Conservation (phyloP, 2,329 filamentous ascomycete genomes). For the Endothia cerciana region DNA sequence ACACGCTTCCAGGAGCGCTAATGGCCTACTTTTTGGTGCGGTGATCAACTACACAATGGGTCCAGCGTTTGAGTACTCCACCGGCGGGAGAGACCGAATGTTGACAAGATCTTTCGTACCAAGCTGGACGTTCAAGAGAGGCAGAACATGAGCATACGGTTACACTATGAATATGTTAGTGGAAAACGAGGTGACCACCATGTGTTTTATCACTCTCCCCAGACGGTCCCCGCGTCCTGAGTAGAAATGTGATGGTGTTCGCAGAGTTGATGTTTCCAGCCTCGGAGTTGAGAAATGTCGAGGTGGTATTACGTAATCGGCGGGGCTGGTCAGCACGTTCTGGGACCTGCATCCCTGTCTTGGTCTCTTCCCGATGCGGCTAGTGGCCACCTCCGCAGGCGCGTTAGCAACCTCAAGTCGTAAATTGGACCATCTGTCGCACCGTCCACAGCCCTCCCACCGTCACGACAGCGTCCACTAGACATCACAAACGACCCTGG, state of each 20-base stretch:
- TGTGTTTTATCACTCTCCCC: too few relatives aligned
- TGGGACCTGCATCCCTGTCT: slow-evolving; percentile 32
- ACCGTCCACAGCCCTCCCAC: slow-evolving; percentile 21
- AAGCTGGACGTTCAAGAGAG: background rate
- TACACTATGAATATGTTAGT: too few relatives aligned
- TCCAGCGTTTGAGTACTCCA: background rate
- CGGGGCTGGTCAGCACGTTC: background rate
- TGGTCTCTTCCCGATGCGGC: slow-evolving; percentile 17
- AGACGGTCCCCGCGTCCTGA: too few relatives aligned
- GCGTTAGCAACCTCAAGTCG: slow-evolving; percentile 27
- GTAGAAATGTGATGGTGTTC: too few relatives aligned
- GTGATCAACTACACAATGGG: background rate
- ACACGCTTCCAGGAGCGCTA: background rate
- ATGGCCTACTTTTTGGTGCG: background rate
- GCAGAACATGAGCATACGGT: too few relatives aligned
- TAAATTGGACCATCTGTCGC: slow-evolving; percentile 28
- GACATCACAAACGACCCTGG: slow-evolving; percentile 16
- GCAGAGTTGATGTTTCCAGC: background rate
- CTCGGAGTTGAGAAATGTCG: background rate
- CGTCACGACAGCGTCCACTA: background rate
- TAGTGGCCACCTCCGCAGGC: slow-evolving; percentile 20
- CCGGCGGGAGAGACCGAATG: slow-evolving; percentile 9
- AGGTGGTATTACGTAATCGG: background rate
- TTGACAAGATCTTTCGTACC: background rate
- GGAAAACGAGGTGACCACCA: too few relatives aligned